Evolutionary conservation across 441 rosid genomes (phyloP).

Genomic region (Mallotus japonicus): DNA sequence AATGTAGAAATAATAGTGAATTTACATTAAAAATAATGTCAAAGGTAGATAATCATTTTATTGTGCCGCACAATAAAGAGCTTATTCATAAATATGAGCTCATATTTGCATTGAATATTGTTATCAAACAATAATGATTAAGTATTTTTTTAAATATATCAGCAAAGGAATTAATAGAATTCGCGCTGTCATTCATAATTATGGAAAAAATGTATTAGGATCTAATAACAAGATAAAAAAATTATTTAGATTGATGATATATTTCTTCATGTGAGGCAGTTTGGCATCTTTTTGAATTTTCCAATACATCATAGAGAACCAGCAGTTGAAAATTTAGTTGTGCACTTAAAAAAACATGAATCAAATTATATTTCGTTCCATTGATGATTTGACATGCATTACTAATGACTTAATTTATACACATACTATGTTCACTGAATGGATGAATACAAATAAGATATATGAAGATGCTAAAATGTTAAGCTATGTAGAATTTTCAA

Average conservation of each 20-base stretch:
- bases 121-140: neutral
- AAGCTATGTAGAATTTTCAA: neutral
- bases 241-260: neutral
- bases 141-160: neutral
- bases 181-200: neutral
- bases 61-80: neutral
- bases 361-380: neutral
- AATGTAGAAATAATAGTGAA: neutral
- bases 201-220: neutral
- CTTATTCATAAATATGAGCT: neutral
- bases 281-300: neutral
- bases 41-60: neutral
- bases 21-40: neutral
- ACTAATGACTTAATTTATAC: too few species aligned
- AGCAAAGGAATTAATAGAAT: neutral
- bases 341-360: neutral
- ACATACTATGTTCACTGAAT: neutral
- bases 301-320: neutral
- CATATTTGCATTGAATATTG: neutral
- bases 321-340: neutral
- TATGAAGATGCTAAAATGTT: neutral
- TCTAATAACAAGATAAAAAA: neutral
- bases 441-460: neutral
- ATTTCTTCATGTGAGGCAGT: neutral
- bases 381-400: neutral